A percentile compares a stretch with the other conserved stretches of the same genome.
Evolutionary conservation across 1,284 basidiomycete species (phyloP).

Genomic region (Tranzscheliella williamsii): DNA sequence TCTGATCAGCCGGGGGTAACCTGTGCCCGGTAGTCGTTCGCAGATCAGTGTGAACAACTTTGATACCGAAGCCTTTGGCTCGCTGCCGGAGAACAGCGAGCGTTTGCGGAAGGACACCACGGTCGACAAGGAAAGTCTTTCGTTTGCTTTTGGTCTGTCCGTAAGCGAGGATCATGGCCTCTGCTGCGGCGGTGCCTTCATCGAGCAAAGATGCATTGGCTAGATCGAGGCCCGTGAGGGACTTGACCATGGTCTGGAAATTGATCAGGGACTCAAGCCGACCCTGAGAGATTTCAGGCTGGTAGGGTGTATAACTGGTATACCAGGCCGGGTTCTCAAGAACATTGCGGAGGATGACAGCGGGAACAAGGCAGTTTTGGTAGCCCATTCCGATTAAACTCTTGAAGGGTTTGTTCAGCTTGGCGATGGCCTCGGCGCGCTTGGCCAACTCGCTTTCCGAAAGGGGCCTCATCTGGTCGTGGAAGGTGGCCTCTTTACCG

Average conservation of each 20-base stretch:
- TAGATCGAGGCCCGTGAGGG: conserved; percentile 90
- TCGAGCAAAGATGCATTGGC: conserved; percentile 59
- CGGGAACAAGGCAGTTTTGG: conserved; percentile 65
- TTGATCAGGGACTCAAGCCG: conserved; percentile 95
- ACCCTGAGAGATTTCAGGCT: conserved; percentile 87
- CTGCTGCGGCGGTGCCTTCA: conserved; percentile 59
- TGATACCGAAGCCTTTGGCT: conserved; percentile 58
- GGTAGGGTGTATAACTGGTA: conserved; percentile 89
- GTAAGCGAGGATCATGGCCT: conserved; percentile 58
- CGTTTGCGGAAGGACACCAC: conserved; percentile 56
- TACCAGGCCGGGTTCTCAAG: conserved; percentile 99
- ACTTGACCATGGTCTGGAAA: conserved; percentile 95
- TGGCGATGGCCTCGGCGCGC: conserved; percentile 76
- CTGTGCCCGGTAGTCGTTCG: conserved; percentile 46
- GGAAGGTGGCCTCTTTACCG: conserved; percentile 68
- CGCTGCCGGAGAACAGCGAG: conserved; percentile 57
- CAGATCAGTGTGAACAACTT: conserved; percentile 47
- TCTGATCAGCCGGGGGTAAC: conserved; percentile 46
- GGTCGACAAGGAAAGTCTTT: conserved; percentile 57
- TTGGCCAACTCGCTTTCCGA: conserved; percentile 83
- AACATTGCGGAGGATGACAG: conserved; percentile 58
- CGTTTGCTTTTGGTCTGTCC: conserved; percentile 48
- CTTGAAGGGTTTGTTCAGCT: conserved; percentile 79
- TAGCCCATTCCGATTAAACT: conserved; percentile 99
- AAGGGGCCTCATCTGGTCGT: conserved; percentile 66